A percentile compares a stretch with the other conserved stretches of the same genome.
phyloP scores from a whole-genome alignment of 2,329 filamentous ascomycete species.

The Lachnum nothofagi region DNA sequence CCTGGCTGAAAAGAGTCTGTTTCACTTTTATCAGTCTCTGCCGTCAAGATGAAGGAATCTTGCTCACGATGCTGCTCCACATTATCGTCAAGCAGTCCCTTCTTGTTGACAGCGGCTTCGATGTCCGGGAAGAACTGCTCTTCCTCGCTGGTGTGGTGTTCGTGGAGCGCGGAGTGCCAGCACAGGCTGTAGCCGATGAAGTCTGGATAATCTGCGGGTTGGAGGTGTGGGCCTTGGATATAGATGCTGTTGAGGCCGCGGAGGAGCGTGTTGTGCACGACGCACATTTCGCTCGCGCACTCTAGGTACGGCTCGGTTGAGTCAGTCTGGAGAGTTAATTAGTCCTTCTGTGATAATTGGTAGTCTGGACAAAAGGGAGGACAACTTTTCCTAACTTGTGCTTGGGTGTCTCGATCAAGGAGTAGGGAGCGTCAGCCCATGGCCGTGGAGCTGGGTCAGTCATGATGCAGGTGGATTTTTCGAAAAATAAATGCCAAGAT shows the following conservation, averaged over 20 bases:
- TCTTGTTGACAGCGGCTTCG: constrained; percentile 44
- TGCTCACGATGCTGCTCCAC: constrained; percentile 50
- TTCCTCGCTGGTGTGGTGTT: constrained; percentile 59
- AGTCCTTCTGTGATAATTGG: not conserved
- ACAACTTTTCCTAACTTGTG: constrained; percentile 9
- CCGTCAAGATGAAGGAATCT: not conserved
- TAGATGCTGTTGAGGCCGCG: constrained; percentile 60
- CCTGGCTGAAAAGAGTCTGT: constrained; percentile 10
- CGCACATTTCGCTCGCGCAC: constrained; percentile 55
- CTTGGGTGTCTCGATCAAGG: constrained; percentile 12
- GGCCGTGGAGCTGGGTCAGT: constrained; percentile 1
- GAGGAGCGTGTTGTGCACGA: constrained; percentile 58
- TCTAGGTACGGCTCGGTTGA: constrained; percentile 45
- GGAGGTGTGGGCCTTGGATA: constrained; percentile 50
- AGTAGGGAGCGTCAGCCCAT: constrained; percentile 14
- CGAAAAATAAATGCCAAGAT: not conserved
- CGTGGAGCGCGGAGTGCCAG: constrained; percentile 55
- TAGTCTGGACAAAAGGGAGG: too few relatives aligned
- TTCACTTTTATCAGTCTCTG: constrained; percentile 1
- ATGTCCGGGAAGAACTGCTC: constrained; percentile 51
- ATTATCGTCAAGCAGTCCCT: constrained; percentile 47
- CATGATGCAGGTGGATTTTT: constrained; percentile 1
- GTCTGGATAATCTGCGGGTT: constrained; percentile 46
- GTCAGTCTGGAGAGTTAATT: not conserved
- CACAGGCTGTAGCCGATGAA: constrained; percentile 55